Evolutionary conservation across 148 eudicot genomes (phyloP).

Genomic region (Cornus kousa): DNA sequence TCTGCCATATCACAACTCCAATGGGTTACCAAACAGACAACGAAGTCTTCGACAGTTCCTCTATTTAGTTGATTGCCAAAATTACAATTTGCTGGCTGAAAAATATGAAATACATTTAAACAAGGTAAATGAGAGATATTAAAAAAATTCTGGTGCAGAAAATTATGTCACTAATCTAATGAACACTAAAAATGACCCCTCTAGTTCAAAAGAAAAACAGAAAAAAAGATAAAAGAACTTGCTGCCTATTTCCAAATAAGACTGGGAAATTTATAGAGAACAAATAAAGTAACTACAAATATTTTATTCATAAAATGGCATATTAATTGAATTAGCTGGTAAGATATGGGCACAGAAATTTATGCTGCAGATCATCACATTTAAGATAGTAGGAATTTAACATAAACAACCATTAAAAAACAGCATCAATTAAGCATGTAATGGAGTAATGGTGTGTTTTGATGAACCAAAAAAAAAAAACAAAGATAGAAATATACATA

Average conservation of each 20-base stretch:
- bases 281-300: too few relatives aligned
- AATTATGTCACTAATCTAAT: too few relatives aligned
- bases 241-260: neutral
- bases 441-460: too few relatives aligned
- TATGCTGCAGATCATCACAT: neutral
- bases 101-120: neutral
- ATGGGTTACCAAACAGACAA: neutral
- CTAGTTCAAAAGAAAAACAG: too few relatives aligned
- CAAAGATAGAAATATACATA: too few relatives aligned
- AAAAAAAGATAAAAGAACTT: too few relatives aligned
- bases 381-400: neutral
- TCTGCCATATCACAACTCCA: conserved; percentile 46
- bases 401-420: too few relatives aligned
- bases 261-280: neutral
- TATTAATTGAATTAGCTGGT: too few relatives aligned
- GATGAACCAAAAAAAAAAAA: too few relatives aligned
- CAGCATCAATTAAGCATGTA: too few relatives aligned
- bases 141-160: too few relatives aligned
- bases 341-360: neutral
- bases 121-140: neutral
- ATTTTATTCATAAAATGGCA: neutral
- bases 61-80: neutral
- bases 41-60: neutral
- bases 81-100: neutral
- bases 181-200: too few relatives aligned